Evolutionary conservation across 2,329 filamentous ascomycete species (phyloP).

Genomic region (Fusarium nygamai): DNA sequence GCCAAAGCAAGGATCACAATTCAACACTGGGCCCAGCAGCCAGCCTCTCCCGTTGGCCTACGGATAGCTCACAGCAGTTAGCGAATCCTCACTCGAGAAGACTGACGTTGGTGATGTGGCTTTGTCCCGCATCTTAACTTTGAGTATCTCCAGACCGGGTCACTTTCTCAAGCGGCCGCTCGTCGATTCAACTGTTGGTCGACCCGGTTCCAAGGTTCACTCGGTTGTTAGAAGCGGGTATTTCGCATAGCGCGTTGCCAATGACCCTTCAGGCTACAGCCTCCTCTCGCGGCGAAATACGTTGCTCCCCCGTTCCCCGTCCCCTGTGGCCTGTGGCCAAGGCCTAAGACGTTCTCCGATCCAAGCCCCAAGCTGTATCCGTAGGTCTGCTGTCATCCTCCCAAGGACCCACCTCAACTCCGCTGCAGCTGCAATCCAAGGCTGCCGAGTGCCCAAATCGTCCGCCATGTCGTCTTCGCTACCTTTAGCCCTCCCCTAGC

Average conservation of each 20-base stretch:
- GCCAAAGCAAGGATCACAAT: constrained; percentile 11
- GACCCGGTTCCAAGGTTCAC: constrained; percentile 28
- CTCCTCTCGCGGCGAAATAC: constrained; percentile 22
- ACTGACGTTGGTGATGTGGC: not conserved
- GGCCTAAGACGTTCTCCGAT: constrained; percentile 18
- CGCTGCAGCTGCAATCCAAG: constrained; percentile 24
- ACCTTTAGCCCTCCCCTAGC: constrained; percentile 12
- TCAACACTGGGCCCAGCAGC: constrained; percentile 1
- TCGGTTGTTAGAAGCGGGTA: constrained; percentile 13
- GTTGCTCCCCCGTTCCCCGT: constrained; percentile 28
- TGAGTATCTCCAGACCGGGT: not conserved
- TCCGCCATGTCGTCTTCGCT: constrained; percentile 9
- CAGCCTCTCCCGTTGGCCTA: constrained; percentile 31
- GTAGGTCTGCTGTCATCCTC: constrained; percentile 31
- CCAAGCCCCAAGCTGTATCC: constrained; percentile 13
- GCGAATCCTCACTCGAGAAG: not conserved
- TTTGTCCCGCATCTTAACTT: not conserved
- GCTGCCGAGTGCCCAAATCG: constrained; percentile 12
- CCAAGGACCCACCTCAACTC: constrained; percentile 6
- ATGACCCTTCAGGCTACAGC: constrained; percentile 4
- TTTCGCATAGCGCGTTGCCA: constrained; percentile 11
- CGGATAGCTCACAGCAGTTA: not conserved
- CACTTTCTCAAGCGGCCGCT: not conserved
- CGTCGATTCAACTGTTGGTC: constrained; percentile 2
- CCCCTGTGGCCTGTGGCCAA: constrained; percentile 15